Base-by-base conservation (phyloP, 164 flowering plant genomes). In the Macadamia integrifolia region DNA sequence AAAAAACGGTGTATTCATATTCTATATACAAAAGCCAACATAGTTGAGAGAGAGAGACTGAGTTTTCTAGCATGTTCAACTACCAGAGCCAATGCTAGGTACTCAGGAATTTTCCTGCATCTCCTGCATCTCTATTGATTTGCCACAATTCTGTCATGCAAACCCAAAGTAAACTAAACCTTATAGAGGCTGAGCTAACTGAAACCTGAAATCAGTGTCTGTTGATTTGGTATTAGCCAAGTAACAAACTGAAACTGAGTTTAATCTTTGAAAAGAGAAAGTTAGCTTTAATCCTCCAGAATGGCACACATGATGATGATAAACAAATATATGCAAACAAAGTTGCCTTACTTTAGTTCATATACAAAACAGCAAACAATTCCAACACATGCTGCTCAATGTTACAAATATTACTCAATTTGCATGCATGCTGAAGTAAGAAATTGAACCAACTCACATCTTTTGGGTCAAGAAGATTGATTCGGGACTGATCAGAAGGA, bases 381-480 rank as follows among this genome's bases (percentile, higher is more conserved):
- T 49, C 2, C 53, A 49, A 49, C 15, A 49, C 11, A 49, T 49
- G 15, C 18, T 17, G 17, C 57, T 53, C 6, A 1, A 46, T 46
- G 50, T 3, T 9, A 11, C 9, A 11, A 46, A 8, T 46, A 46
- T 46, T 23, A 23, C 23, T 23, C 50, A 9, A 46, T 3, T 46
- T 46, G 50, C 48, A 69, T 23, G 60, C 18, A 64, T 32, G 48
- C 49, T 48, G 56, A 62, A 23, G 46, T 31, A 71, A 31, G 62
- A 55, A 44, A 58, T 31, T 18, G 57, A 13, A 15, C 50, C 59
- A 6, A 79, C 97, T 82, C 69, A 94, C 97, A 87, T 92, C 97
- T 80, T 91, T 94, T 59, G 96, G 72, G 67, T 94, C 98, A 13
- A 94, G 90, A 74, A 94, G 89, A 77, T 91, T 94, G 78, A 94